Conservation (phyloP, 768 basidiomycete genomes). For the Gymnopilus dilepis region DNA sequence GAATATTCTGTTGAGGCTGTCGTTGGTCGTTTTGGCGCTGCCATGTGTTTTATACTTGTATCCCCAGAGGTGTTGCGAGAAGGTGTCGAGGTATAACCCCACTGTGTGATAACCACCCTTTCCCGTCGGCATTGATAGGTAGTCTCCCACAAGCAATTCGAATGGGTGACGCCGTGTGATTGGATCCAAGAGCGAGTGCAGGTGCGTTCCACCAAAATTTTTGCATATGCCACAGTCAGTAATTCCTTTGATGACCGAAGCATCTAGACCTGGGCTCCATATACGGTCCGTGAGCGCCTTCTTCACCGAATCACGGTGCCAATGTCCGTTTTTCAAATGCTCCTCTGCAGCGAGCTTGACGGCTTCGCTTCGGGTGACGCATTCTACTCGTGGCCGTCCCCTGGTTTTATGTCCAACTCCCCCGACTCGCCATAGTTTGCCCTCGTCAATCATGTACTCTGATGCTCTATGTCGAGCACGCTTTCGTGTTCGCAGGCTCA, state of each 20-base stretch:
- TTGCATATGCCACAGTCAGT: slow-evolving; percentile 29
- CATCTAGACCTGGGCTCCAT: slow-evolving; percentile 32
- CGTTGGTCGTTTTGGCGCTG: slow-evolving; percentile 31
- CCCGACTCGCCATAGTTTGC: slow-evolving; percentile 29
- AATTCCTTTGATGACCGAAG: slow-evolving; percentile 28
- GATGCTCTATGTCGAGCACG: slow-evolving; percentile 27
- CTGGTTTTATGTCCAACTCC: slow-evolving; percentile 5
- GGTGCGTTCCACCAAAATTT: slow-evolving; percentile 33
- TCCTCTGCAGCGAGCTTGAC: neutral
- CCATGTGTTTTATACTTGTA: slow-evolving; percentile 33
- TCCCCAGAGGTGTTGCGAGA: slow-evolving; percentile 33
- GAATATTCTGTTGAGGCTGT: slow-evolving; percentile 25
- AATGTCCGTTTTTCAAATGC: slow-evolving; percentile 31
- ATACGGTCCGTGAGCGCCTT: slow-evolving; percentile 30
- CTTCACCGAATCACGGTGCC: slow-evolving; percentile 37
- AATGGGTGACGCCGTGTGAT: slow-evolving; percentile 40
- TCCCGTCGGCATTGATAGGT: slow-evolving; percentile 35
- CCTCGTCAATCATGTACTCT: slow-evolving; percentile 30
- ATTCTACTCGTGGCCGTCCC: neutral
- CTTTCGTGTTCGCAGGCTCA: slow-evolving; percentile 10
- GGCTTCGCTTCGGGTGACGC: neutral
- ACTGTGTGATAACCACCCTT: slow-evolving; percentile 35
- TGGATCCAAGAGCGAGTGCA: slow-evolving; percentile 38
- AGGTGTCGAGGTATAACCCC: slow-evolving; percentile 34
- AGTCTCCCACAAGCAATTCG: slow-evolving; percentile 39